Base-by-base conservation (phyloP, 768 basidiomycete species). In the Tylopilus subfusipes region DNA sequence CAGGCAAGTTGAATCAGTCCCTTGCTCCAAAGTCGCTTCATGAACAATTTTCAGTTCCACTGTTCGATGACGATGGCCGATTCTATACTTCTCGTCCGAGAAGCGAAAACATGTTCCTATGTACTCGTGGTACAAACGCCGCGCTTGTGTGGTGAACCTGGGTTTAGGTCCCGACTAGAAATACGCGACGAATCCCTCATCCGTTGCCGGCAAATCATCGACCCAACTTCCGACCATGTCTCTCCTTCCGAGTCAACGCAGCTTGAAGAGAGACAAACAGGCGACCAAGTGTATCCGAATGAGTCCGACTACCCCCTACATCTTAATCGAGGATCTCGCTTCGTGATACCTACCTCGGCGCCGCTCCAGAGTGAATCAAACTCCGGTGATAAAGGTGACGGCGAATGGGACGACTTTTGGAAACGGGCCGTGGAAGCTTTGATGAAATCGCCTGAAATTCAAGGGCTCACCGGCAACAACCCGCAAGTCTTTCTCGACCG, bases 11-110 rank as follows among this genome's bases (percentile, higher is more conserved):
- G 34, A 24, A 40, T 47, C 34, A 18, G 12, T 54, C 38, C 13
- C n/a, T 51, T 48, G 16, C 58, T 25, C 30, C n/a, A n/a, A 27
- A 25, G 52, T 42, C 48, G 48, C 22, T 42, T 44, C 44, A 49
- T 52, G 19, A 56, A 51, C 24, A 18, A 30, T 42, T 33, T 38
- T 56, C 68, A 95, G 90, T 95, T 93, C 69, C 94, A 98, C 72
- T 98, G 94, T 72, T 92, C 92, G 57, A 92, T 93, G 90, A 88
- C 90, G 50, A 92, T 90, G 77, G 83, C 90, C 39, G 94, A 98
- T 74, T 83, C 82, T 33, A 91, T 98, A 62, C 79, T 90, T 50
- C 88, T 94, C 66, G 85, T 98, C 66, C 94, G 95, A 69, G 94
- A 97, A 76, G 81, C 92, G 33, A 89, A 89, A 68, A 95, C 90